These are phyloP conservation scores for Suhomyces chickasaworum DNA, from an alignment of 1,139 yeast genomes.

Conservation along the genomic window DNA sequence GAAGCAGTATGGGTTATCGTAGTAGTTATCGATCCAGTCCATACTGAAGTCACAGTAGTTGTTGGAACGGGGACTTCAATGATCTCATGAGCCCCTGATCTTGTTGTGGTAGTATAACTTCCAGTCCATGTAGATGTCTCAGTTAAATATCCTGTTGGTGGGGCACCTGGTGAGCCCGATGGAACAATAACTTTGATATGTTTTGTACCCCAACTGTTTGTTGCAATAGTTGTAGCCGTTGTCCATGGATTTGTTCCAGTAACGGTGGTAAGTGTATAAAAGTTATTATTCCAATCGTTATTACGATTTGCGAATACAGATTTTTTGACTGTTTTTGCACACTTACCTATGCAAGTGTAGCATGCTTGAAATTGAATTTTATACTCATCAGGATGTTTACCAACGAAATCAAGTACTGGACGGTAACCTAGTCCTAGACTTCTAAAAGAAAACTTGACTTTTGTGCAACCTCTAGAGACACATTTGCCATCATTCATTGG, in stretches of 20 bases:
- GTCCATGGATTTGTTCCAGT: neutral
- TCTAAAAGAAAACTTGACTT: neutral
- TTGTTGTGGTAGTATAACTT: neutral
- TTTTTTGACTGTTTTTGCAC: neutral
- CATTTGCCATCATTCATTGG: neutral
- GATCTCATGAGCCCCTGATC: neutral
- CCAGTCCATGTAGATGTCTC: neutral
- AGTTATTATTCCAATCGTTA: too few relatives aligned
- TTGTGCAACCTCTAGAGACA: neutral
- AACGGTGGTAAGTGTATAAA: neutral
- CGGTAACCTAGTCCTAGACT: neutral
- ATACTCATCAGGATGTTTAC: neutral
- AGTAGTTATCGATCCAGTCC: neutral
- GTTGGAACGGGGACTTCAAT: neutral
- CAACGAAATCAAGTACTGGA: neutral
- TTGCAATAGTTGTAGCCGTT: neutral
- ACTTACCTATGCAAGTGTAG: neutral
- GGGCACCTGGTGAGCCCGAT: neutral
- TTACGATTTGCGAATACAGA: neutral
- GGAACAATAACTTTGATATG: neutral
- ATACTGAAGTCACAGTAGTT: neutral
- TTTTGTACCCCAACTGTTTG: neutral
- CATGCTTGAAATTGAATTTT: neutral
- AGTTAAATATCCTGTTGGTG: neutral
- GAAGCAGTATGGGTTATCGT: neutral